Evolutionary conservation across 371 early-diverging fungal species (phyloP), one percentile per base, ranked within the genome.

Genomic region (Fennellomyces sp.): DNA sequence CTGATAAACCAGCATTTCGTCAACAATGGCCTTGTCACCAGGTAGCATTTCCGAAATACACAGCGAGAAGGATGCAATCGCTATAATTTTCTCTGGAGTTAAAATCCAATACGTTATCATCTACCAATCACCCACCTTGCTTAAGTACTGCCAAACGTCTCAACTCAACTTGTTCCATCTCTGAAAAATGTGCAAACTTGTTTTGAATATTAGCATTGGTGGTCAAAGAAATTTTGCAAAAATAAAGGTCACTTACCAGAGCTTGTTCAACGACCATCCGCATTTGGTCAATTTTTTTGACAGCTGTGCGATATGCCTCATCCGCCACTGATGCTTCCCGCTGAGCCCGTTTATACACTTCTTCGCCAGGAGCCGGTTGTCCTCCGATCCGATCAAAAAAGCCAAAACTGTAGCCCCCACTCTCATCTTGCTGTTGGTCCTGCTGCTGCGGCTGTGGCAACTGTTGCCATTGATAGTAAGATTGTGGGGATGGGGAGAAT

Each of bases 381-480:
- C 54, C 61, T 2, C 66, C 66, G 35, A 76, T 64, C 6, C 68
- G 65, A 15, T 72, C 75, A 33, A 72, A 52, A 21, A 74, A 53
- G 0, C 73, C 76, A n/a, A 69, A 58, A 28, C 61, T 56, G 15
- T 59, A 42, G 4, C 15, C 61, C 62, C n/a, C 55, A 60, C 39
- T 63, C 61, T 29, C 52, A 47, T 25, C 55, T 36, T 49, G 60
- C 64, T 61, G 36, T 65, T 65, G 42, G 61, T 64, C 63, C 63
- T 67, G 38, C 65, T 70, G 31, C 41, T 45, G 7, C 62, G 61
- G 45, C 63, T 66, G 49, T 82, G 27, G 13, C n/a, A 33, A 19
- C n/a, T 49, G 21, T 61, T 83, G 81, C 91, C 91, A 91, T 63
- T 91, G 92, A 68, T 90, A 91, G 61, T 80, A 85, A 21, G 82